Base-by-base conservation (phyloP, 2,329 filamentous ascomycete genomes). In the Talaromyces sp. region DNA sequence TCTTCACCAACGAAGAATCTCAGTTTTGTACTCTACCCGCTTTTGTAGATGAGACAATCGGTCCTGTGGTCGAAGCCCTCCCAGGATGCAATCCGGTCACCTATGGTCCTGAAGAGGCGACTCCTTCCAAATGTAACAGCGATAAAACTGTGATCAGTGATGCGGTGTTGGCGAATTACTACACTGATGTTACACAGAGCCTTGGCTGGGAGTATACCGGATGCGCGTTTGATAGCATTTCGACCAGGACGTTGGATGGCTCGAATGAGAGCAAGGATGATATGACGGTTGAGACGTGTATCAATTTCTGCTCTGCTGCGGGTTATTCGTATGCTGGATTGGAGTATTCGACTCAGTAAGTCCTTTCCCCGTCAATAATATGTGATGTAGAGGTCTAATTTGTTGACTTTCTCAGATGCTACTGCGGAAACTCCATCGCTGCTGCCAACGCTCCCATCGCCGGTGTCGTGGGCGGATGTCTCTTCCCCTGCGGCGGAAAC, bases 181-280 rank as follows among this genome's bases (percentile, higher is more conserved):
- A 79, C 68, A 77, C 75, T 22, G 76, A 83, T 60, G 73, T 83
- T 31, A 82, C 81, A 3, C 69, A 69, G 27, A 78, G 83, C 52
- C 78, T 79, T 62, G 80, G 82, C 54, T 91, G 87, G 80, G 78
- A 79, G 50, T 83, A 86, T 68, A 73, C 84, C n/a, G 89, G 89
- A 63, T 91, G 89, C 78, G 89, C 84, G 70, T 73, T 72, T 8
- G 82, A 84, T 69, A 71, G 74, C 43, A 70, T 77, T 64, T 69
- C 68, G 65, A 67, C 68, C 47, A 80, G 81, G 60, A 79, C 80
- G 14, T 68, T 75, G 33, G 68, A 68, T n/a, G 71, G 66, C 35
- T 67, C 68, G 31, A 71, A 60, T 66, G 66, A 68, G 60, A 67
- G 66, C 37, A 65, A 69, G 31, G 66, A 45, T 16, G 63, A 68